Evolutionary conservation across 495 filamentous ascomycete species (phyloP).

Genomic region (Letharia lupina): DNA sequence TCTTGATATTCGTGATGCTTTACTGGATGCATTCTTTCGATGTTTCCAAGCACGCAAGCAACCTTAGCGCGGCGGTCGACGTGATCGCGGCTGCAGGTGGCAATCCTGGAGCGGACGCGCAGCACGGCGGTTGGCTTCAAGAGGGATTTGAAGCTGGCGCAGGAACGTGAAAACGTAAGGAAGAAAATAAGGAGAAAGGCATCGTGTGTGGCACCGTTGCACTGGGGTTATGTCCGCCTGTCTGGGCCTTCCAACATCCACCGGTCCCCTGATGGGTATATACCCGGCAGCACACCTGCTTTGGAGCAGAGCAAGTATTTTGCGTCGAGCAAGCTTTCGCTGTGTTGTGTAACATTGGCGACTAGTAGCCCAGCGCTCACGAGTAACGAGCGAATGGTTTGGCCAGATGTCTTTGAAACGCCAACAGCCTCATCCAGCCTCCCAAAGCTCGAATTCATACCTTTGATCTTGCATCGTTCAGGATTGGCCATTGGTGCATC

Average conservation of each 20-base stretch:
- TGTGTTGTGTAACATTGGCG: background rate
- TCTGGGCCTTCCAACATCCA: too few relatives aligned
- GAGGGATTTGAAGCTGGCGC: constrained; percentile 41
- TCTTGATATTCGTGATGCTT: constrained; percentile 76
- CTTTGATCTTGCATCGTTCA: background rate
- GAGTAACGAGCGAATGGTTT: background rate
- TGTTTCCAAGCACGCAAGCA: constrained; percentile 47
- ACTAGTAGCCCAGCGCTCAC: background rate
- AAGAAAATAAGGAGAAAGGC: background rate
- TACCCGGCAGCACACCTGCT: background rate
- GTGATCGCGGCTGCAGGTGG: constrained; percentile 37
- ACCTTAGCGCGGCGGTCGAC: constrained; percentile 34
- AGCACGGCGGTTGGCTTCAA: constrained; percentile 54
- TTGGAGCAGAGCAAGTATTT: background rate
- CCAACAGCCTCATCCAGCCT: background rate
- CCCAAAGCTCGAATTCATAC: background rate
- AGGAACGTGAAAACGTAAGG: constrained; percentile 6
- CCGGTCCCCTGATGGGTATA: background rate
- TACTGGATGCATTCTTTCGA: constrained; percentile 70
- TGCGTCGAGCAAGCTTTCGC: background rate
- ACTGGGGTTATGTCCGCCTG: background rate
- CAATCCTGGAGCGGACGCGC: constrained; percentile 33
- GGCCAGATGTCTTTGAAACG: background rate
- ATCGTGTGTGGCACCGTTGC: background rate
- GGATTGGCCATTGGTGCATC: background rate